Evolutionary conservation across 2,329 filamentous ascomycete genomes (phyloP).

Genomic region (Aureobasidium sp.): DNA sequence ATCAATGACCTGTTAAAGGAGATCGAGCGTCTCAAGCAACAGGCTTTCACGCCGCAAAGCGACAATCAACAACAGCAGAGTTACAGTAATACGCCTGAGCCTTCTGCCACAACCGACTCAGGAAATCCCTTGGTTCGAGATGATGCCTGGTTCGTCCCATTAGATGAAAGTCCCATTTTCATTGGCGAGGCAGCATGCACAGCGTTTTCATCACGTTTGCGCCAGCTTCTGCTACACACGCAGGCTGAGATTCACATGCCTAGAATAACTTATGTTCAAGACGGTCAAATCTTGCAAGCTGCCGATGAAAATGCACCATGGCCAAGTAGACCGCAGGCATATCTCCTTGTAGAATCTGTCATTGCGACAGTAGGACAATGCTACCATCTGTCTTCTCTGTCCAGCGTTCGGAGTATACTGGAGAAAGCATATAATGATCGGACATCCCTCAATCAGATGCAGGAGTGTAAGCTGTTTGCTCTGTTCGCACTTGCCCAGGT

Average conservation of each 20-base stretch:
- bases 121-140: constrained; percentile 29
- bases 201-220: constrained; percentile 29
- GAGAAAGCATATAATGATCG: constrained; percentile 31
- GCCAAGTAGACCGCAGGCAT: constrained; percentile 31
- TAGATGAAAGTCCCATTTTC: constrained; percentile 24
- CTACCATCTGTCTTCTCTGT: constrained; percentile 36
- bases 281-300: constrained; percentile 27
- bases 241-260: constrained; percentile 23
- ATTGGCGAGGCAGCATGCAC: constrained; percentile 30
- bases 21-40: constrained; percentile 21
- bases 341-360: constrained; percentile 32
- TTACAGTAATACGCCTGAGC: neutral
- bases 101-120: constrained; percentile 13
- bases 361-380: constrained; percentile 31
- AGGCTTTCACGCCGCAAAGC: neutral
- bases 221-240: constrained; percentile 22
- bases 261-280: constrained; percentile 25
- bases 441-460: constrained; percentile 24
- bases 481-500: constrained; percentile 40
- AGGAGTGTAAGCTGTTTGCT: constrained; percentile 35
- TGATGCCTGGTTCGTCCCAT: constrained; percentile 30
- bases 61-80: neutral
- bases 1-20: constrained; percentile 23
- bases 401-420: constrained; percentile 28
- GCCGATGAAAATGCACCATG: constrained; percentile 27